These are phyloP conservation scores for Claviceps lovelessii DNA, from an alignment of 2,329 filamentous ascomycete species.

Conservation along the genomic window DNA sequence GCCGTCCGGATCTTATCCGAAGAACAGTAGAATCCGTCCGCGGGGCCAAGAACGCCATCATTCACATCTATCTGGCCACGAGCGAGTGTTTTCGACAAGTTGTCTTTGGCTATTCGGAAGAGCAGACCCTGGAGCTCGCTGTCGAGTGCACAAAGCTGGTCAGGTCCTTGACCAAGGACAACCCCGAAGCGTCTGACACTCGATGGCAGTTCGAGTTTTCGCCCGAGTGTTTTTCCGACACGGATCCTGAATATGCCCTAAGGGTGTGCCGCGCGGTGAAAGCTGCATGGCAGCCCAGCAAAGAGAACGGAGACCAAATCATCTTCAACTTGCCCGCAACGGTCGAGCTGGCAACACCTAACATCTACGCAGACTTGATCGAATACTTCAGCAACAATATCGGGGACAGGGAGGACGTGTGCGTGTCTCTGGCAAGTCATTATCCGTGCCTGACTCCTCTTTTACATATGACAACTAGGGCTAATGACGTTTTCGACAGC, in stretches of 20 bases:
- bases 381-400: conserved; percentile 90
- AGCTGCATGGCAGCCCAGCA: conserved; percentile 74
- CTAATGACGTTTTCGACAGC: conserved; percentile 18
- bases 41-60: conserved; percentile 82
- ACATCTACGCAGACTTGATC: conserved; percentile 90
- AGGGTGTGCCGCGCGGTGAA: conserved; percentile 86
- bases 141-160: conserved; percentile 77
- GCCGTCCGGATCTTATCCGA: conserved; percentile 78
- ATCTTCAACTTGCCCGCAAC: conserved; percentile 97
- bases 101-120: conserved; percentile 76
- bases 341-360: conserved; percentile 87
- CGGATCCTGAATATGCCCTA: conserved; percentile 67
- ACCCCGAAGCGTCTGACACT: conserved; percentile 41
- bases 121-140: conserved; percentile 68
- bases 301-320: conserved; percentile 51
- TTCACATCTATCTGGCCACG: conserved; percentile 92
- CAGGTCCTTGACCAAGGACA: conserved; percentile 75
- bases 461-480: background rate
- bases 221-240: conserved; percentile 84
- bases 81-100: conserved; percentile 89
- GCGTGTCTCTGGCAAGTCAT: conserved; percentile 49
- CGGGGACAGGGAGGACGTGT: conserved; percentile 70
- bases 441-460: too few species aligned
- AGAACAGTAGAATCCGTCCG: conserved; percentile 78
- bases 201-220: conserved; percentile 73